Evolutionary conservation across 371 early-diverging fungal species (phyloP).

Genomic region (Apophysomyces elegans): DNA sequence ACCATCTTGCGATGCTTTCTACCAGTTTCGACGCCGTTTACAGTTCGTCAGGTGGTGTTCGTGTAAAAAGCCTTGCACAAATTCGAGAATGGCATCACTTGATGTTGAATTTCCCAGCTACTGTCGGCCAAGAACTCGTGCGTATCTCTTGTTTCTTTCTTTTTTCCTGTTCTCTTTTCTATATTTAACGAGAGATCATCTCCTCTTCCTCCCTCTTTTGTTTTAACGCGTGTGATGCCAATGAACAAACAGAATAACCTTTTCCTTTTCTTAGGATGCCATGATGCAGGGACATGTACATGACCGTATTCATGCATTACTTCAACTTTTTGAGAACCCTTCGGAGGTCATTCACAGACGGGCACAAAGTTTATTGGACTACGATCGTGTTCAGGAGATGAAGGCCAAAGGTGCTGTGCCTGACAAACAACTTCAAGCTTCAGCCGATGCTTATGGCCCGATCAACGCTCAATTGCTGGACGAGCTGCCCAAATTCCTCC

Average conservation of each 20-base stretch:
- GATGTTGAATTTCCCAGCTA: conserved; percentile 2
- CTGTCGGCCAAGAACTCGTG: conserved; percentile 24
- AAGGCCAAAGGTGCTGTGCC: conserved; percentile 64
- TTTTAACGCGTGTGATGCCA: too few relatives aligned
- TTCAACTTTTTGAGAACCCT: conserved; percentile 61
- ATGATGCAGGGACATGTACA: conserved; percentile 16
- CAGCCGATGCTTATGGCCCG: conserved; percentile 62
- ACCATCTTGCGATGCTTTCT: conserved; percentile 52
- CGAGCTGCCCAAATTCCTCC: conserved; percentile 68
- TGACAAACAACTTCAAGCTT: conserved; percentile 67
- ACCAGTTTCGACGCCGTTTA: conserved; percentile 57
- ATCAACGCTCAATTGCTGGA: conserved; percentile 72
- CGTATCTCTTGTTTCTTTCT: not conserved
- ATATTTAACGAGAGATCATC: not conserved
- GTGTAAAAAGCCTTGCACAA: conserved; percentile 35
- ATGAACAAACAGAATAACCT: not conserved
- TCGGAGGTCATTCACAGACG: conserved; percentile 68
- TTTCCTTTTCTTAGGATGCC: not conserved
- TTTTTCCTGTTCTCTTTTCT: not conserved
- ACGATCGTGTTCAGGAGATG: conserved; percentile 60
- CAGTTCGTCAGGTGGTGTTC: conserved; percentile 46
- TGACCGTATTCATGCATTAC: conserved; percentile 46
- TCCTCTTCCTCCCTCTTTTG: too few relatives aligned
- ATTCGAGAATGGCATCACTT: conserved; percentile 19
- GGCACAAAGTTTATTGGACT: conserved; percentile 64